Percentiles rank a stretch among this genome's conserved stretches.
Evolutionary conservation across 306 rosid species (phyloP).

Genomic region (Chamaecrista fasciculata): DNA sequence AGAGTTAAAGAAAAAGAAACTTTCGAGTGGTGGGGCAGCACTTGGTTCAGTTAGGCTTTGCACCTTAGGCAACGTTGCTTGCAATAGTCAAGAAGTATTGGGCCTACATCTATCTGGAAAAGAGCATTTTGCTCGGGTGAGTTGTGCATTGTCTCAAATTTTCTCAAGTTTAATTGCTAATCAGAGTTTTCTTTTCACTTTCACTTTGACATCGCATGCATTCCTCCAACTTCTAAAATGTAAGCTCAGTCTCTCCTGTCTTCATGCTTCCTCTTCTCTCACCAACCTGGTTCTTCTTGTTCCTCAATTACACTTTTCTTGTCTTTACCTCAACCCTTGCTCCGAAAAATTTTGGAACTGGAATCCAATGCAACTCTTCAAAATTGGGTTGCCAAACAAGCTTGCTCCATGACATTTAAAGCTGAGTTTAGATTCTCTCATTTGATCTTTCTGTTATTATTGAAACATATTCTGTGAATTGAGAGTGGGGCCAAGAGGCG

Average conservation of each 20-base stretch:
- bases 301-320: background rate
- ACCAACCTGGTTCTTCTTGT: slow-evolving; percentile 1
- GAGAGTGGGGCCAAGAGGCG: too few species aligned
- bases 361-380: background rate
- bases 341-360: too few species aligned
- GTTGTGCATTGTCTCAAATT: slow-evolving; percentile 15
- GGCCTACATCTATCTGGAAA: slow-evolving; percentile 52
- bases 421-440: slow-evolving; percentile 17
- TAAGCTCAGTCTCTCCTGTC: too few species aligned
- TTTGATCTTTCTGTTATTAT: background rate
- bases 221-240: too few species aligned
- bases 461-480: too few species aligned
- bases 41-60: slow-evolving; percentile 47
- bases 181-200: background rate
- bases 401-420: slow-evolving; percentile 22
- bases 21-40: slow-evolving; percentile 30
- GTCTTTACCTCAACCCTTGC: too few species aligned
- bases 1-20: slow-evolving; percentile 44
- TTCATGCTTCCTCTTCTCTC: too few species aligned
- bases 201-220: too few species aligned
- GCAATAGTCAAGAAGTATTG: slow-evolving; percentile 54
- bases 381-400: background rate
- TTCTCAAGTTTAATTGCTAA: slow-evolving; percentile 2
- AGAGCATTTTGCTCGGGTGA: slow-evolving; percentile 63
- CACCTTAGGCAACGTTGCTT: slow-evolving; percentile 48